Evolutionary conservation across 805 yeast species (phyloP), one percentile per base, ranked within the genome.

Genomic region (Ogataea ganodermae): DNA sequence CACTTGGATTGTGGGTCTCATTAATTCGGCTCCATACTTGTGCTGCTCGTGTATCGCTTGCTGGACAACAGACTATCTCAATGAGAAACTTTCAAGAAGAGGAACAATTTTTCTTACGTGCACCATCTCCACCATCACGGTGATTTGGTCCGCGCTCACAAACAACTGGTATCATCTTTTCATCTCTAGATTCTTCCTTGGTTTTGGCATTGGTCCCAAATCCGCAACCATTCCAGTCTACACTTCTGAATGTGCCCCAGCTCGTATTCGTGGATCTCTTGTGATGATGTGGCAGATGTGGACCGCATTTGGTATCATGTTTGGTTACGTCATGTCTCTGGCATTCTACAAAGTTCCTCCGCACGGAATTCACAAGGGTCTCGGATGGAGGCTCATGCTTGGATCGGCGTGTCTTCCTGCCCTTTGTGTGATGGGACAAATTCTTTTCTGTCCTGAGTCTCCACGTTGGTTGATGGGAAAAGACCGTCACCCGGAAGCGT

Each of bases 401-500:
- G 87, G 79, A 7, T 77, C 83, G 18, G 89, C 89, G 6, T 72
- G 78, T 71, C 66, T 84, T 31, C 89, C 89, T 1, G 88, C 90
- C 0, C 57, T 81, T 36, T 61, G 79, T 46, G 85, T 84, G 7
- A 66, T 79, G 49, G 57, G 70, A 48, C 89, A 83, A 63, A 76
- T 84, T 40, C 84, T 82, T 27, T 81, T 78, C 60, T 82, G 84
- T 50, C 89, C 89, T 6, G 90, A 84, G 60, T 81, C 87, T 3
- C 90, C 90, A 35, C 74, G 88, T 66, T 84, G 89, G 89, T 71
- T 83, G 50, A 81, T 84, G 86, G 88, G 86, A 67, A 81, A 81
- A 61, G 81, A 73, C 4, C 73, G 85, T 56, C 86, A 81, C 57
- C 28, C 12, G 5, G 88, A 82, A 1, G 85, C 87, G 2, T 83